Evolutionary conservation across 164 flowering plant genomes (phyloP).

Genomic region (Vitis labrusca): DNA sequence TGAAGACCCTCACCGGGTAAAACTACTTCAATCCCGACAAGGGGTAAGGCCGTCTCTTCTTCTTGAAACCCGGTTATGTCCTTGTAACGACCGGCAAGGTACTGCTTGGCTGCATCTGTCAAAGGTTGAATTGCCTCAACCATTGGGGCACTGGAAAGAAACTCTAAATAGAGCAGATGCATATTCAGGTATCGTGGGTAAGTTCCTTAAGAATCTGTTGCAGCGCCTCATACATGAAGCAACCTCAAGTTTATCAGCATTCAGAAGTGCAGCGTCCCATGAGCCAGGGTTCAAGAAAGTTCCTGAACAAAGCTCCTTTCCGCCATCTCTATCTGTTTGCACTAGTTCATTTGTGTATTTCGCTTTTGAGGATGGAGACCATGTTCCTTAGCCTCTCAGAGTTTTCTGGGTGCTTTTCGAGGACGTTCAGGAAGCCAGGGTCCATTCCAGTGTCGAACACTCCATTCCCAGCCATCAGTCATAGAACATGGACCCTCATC

Average conservation of each 20-base stretch:
- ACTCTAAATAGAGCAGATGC: slow-evolving; percentile 89
- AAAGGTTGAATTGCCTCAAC: slow-evolving; percentile 84
- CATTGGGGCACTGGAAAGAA: slow-evolving; percentile 88
- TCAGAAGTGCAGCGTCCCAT: too few relatives aligned
- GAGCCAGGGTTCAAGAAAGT: too few relatives aligned
- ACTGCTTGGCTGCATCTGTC: slow-evolving; percentile 89
- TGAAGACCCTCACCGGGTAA: too few relatives aligned
- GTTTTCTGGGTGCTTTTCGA: too few relatives aligned
- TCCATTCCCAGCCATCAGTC: slow-evolving; percentile 95
- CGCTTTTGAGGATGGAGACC: too few relatives aligned
- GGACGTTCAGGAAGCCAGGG: too few relatives aligned
- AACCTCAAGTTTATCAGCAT: slow-evolving; percentile 46
- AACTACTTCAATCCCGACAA: too few relatives aligned
- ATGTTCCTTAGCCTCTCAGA: too few relatives aligned
- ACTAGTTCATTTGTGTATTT: too few relatives aligned
- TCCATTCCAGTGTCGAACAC: slow-evolving; percentile 53
- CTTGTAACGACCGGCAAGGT: slow-evolving; percentile 75
- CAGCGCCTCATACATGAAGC: slow-evolving; percentile 97
- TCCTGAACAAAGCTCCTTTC: too few relatives aligned
- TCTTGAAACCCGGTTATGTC: slow-evolving; percentile 62
- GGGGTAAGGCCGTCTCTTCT: too few relatives aligned
- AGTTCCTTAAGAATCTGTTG: slow-evolving; percentile 59
- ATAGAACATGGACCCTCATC: slow-evolving; percentile 64
- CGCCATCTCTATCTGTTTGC: too few relatives aligned
- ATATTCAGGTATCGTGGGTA: slow-evolving; percentile 87